phyloP scores from a whole-genome alignment of 2,329 filamentous ascomycete genomes.

The Fusarium sp. region DNA sequence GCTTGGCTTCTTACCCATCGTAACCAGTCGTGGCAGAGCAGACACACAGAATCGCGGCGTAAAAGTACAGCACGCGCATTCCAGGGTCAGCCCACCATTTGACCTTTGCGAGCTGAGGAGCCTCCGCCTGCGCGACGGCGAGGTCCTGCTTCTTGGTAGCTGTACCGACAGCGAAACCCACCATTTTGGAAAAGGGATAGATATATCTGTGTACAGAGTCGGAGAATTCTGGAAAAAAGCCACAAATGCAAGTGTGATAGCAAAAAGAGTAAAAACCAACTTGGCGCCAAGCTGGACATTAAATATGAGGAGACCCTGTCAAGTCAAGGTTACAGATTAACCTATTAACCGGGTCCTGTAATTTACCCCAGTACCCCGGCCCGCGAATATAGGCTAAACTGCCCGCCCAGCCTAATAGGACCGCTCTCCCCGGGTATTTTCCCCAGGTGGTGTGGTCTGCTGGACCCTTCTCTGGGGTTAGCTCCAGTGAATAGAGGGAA shows the following conservation, averaged over 20 bases:
- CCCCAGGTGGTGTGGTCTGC: background rate
- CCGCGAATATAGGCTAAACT: slow-evolving; percentile 4
- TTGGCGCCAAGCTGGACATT: slow-evolving; percentile 11
- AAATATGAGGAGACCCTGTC: background rate
- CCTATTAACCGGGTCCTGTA: slow-evolving; percentile 6
- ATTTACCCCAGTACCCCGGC: slow-evolving; percentile 2
- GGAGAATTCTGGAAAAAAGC: background rate
- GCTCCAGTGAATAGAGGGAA: background rate
- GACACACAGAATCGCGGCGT: slow-evolving; percentile 64
- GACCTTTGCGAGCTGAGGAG: slow-evolving; percentile 64
- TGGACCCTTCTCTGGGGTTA: background rate
- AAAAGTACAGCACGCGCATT: slow-evolving; percentile 60
- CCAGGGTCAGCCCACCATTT: slow-evolving; percentile 67
- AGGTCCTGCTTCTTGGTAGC: slow-evolving; percentile 33
- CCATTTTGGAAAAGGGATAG: background rate
- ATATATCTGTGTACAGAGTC: background rate
- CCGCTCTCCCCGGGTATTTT: background rate
- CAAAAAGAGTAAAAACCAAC: background rate
- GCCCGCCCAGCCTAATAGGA: background rate
- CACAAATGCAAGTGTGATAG: background rate
- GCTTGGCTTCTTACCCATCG: slow-evolving; percentile 55
- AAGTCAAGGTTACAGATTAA: background rate
- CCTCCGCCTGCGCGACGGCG: slow-evolving; percentile 55
- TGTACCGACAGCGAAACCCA: slow-evolving; percentile 7
- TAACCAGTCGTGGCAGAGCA: slow-evolving; percentile 70